Evolutionary conservation across 352 stramenopile species (phyloP), one percentile per base, ranked within the genome.

Genomic region (Phytophthora pseudosyringae): DNA sequence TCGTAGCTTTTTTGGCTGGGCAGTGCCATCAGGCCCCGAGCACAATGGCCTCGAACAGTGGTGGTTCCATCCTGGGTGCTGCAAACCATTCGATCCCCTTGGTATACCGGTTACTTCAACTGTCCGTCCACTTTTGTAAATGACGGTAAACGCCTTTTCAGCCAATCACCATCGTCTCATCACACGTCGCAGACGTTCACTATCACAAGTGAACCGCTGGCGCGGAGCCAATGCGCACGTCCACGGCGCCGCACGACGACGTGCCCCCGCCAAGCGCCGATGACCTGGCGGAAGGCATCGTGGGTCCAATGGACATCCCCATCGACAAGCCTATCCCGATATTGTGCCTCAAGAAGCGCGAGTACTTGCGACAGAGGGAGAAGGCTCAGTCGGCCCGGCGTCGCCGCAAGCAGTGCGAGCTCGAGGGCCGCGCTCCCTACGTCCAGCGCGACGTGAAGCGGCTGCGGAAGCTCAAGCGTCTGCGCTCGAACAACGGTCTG

Each of bases 281-380:
- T 1, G 65, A 51, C 21, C 29, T 57, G 1, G 39, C 32, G 25
- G 44, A 46, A 9, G 65, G 53, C 11, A 62, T 48, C 18, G 36
- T 70, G 21, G 28, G 41, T 6, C 52, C 54, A 5, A 56, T 69
- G 52, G 59, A 66, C 28, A 36, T 61, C 12, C 65, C 65, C 9
- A 39, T 68, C 6, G 5, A 26, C 31, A 25, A 28, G 5, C 55
- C 54, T 4, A 53, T 64, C 15, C 54, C 67, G 15, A 25, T 58
- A 9, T 31, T 67, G 21, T 31, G 46, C 44, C 26, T 55, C 18
- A 55, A 62, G 21, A 54, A 21, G 21, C 26, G 46, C 1, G 16
- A 43, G 10, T 57, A 57, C 21, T 4, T 15, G 16, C 16, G 29
- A 10, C 32, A 5, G 15, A 45, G 12, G 12, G 5, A 29, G 12